phyloP scores from a whole-genome alignment of 306 rosid species.

The Ormosia emarginata region DNA sequence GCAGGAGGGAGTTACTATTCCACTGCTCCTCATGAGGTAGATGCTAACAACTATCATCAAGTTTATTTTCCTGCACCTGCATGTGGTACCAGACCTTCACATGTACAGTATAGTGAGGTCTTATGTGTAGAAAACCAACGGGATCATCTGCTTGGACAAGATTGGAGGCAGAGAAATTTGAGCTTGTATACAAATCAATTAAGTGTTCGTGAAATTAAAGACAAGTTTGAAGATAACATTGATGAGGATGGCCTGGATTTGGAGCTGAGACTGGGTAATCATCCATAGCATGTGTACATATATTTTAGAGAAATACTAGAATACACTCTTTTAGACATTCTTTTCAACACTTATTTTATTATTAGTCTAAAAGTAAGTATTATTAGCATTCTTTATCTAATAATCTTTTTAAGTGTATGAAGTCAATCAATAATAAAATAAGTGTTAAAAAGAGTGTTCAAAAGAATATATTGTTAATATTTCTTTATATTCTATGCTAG shows the following conservation, averaged over 20 bases:
- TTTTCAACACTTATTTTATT: too few species aligned
- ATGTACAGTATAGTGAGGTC: constrained; percentile 20
- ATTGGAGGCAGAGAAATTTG: constrained; percentile 44
- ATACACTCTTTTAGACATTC: too few species aligned
- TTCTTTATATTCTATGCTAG: too few species aligned
- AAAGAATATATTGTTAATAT: too few species aligned
- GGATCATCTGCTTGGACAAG: constrained; percentile 34
- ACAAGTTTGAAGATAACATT: constrained; percentile 24
- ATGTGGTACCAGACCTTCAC: constrained; percentile 29
- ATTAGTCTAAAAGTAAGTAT: too few species aligned
- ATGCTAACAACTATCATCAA: constrained; percentile 31
- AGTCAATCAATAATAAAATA: too few species aligned
- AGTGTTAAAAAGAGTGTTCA: too few species aligned
- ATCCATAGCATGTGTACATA: constrained; percentile 34
- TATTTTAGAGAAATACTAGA: too few species aligned
- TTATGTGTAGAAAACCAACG: constrained; percentile 32
- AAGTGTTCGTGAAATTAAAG: constrained; percentile 17
- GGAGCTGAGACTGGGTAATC: constrained; percentile 89
- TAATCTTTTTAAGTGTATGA: too few species aligned
- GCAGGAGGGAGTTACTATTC: constrained; percentile 16
- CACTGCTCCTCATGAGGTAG: constrained; percentile 19
- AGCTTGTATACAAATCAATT: constrained; percentile 34
- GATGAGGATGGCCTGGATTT: constrained; percentile 62
- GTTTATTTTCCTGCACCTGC: constrained; percentile 33
- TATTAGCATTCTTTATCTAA: too few species aligned